Evolutionary conservation across 306 rosid species (phyloP).

Genomic region (Adenanthera pavonina): DNA sequence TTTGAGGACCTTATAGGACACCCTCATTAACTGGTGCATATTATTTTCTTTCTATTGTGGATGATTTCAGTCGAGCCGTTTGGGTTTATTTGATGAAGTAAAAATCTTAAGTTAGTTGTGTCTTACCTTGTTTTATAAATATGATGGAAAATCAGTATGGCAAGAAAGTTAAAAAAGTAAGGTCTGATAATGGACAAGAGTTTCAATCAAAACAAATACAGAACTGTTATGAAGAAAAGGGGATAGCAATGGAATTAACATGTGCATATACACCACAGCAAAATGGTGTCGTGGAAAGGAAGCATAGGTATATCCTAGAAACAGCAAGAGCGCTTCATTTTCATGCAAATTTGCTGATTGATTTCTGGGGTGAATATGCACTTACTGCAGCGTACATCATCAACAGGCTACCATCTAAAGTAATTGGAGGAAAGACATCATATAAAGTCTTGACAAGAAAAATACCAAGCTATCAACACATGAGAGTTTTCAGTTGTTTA

Average conservation of each 20-base stretch:
- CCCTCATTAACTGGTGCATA: too few species aligned
- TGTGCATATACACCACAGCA: neutral
- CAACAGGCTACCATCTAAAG: neutral
- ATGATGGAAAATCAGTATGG: neutral
- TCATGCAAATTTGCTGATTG: neutral
- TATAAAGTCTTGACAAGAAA: too few species aligned
- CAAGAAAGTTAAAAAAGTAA: accelerated
- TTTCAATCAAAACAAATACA: neutral
- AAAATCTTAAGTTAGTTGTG: neutral
- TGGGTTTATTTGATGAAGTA: neutral
- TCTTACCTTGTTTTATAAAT: neutral
- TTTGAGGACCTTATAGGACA: neutral
- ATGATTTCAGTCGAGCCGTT: neutral
- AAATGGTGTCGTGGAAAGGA: neutral
- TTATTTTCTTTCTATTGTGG: too few species aligned
- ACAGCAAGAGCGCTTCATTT: neutral
- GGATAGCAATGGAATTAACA: neutral
- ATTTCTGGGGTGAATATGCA: neutral
- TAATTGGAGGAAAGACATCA: too few species aligned
- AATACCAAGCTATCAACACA: too few species aligned
- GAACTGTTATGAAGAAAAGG: neutral
- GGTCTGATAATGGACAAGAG: neutral
- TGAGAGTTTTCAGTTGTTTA: too few species aligned
- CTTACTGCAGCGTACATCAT: too few species aligned
- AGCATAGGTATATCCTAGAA: neutral